phyloP scores from a whole-genome alignment of 2,329 filamentous ascomycete species.

The Stachybotrys chlorohalonatus region DNA sequence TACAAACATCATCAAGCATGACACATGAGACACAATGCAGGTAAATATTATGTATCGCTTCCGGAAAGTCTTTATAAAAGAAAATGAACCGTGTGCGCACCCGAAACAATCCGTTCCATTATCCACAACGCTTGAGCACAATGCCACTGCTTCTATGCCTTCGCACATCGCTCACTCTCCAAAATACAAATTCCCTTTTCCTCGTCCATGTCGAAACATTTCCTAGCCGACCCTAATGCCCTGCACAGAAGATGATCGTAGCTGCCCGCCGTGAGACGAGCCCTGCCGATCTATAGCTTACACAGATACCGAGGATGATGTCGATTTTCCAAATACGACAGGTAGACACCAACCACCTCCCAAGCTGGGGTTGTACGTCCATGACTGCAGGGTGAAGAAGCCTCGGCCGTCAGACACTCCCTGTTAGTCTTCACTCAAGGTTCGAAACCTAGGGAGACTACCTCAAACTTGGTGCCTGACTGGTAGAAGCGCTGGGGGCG shows the following conservation, averaged over 20 bases:
- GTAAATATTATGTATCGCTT: constrained; percentile 2
- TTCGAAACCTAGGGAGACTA: neutral
- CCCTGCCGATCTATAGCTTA: constrained; percentile 5
- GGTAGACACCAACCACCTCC: neutral
- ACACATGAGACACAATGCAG: no score
- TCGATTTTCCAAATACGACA: neutral
- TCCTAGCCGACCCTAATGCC: neutral
- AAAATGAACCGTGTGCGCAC: constrained; percentile 10
- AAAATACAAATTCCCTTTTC: constrained; percentile 13
- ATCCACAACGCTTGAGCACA: constrained; percentile 13
- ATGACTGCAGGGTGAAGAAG: no score
- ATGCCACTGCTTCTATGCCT: constrained; percentile 4
- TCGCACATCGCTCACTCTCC: constrained; percentile 16
- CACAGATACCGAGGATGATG: neutral
- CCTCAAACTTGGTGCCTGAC: neutral
- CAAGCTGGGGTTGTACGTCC: neutral
- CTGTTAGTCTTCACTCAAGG: neutral
- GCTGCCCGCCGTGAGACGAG: neutral
- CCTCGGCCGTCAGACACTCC: no score
- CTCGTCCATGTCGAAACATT: neutral
- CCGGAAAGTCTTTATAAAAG: constrained; percentile 4
- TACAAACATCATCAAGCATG: no score
- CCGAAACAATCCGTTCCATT: constrained; percentile 13
- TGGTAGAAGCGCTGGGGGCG: constrained; percentile 2
- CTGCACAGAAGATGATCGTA: neutral